A percentile compares a stretch with the other conserved stretches of the same genome.
Evolutionary conservation across 495 filamentous ascomycete genomes (phyloP).

Genomic region (Sphaerosporella brunnea): DNA sequence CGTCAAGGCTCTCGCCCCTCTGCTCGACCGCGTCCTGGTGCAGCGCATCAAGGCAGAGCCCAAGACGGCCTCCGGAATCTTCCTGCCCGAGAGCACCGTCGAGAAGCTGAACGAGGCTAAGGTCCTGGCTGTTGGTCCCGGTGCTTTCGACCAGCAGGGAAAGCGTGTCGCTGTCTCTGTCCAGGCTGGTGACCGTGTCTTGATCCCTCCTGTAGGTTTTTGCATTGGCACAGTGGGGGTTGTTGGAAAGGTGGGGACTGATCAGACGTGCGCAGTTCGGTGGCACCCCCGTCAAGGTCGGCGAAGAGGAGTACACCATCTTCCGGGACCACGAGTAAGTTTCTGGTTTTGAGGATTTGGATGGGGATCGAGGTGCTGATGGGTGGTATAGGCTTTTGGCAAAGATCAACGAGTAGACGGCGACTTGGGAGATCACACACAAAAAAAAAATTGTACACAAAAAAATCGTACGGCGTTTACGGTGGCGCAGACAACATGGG

Average conservation of each 20-base stretch:
- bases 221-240: background rate
- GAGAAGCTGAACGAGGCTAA: slow-evolving; percentile 97
- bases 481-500: no score
- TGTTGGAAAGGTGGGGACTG: background rate
- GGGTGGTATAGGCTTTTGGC: slow-evolving; percentile 46
- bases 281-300: slow-evolving; percentile 89
- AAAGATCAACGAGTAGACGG: slow-evolving; percentile 58
- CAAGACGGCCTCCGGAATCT: slow-evolving; percentile 91
- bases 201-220: slow-evolving; percentile 80
- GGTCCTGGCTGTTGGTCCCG: slow-evolving; percentile 89
- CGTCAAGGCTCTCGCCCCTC: slow-evolving; percentile 86
- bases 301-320: slow-evolving; percentile 86
- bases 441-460: background rate
- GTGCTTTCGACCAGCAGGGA: slow-evolving; percentile 67
- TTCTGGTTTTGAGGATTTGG: background rate
- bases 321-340: slow-evolving; percentile 95
- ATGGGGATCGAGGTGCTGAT: background rate
- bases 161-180: slow-evolving; percentile 72
- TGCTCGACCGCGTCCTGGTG: slow-evolving; percentile 95
- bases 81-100: slow-evolving; percentile 87
- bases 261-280: slow-evolving; percentile 48
- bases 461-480: no score
- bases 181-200: slow-evolving; percentile 65
- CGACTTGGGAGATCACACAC: no score
- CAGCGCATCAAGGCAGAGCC: slow-evolving; percentile 94